Evolutionary conservation across 306 rosid species (phyloP), one percentile per base, ranked within the genome.

Genomic region (Parietaria judaica): DNA sequence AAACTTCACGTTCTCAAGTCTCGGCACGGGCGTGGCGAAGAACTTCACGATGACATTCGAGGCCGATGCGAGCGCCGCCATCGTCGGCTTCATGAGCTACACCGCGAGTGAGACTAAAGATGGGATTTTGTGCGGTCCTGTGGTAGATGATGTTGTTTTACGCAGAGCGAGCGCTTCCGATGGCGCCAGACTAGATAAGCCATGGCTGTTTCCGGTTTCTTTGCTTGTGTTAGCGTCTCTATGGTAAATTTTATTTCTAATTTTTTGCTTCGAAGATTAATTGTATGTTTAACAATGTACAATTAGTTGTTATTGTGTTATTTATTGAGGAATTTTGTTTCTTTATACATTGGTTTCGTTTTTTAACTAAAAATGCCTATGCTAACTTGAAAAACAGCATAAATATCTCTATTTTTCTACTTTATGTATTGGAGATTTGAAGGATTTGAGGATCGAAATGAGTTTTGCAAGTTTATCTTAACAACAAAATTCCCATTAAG

Each of bases 41-140:
- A 72, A 64, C 47, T 63, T 76, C 65, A 63, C 61, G 37, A 5
- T 63, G 68, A 48, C 58, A 17, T 72, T 76, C 74, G 58, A 15
- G 66, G 74, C 74, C 35, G 63, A 8, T 31, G 47, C 73, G 2
- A 54, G 57, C 55, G 6, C 35, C 5, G 54, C 58, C 39, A 14
- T 44, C 10, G 68, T 72, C 58, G 59, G 65, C 52, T 67, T 76
- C 51, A 51, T 5, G 7, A 68, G 81, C 74, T 67, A 67, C 54
- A 46, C 64, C 45, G 44, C 65, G 46, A 58, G 14, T 53, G 64
- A 54, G 37, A 76, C 81, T 48, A 64, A 54, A 64, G 74, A 63
- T 53, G 81, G 81, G 53, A 35, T 63, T 39, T 23, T 41, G 14
- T 72, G 81, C 68, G 74, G 74, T 49, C 81, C 77, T 8, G 74